These are phyloP conservation scores for Debaryomyces nepalensis DNA, from an alignment of 1,139 yeast genomes.

Conservation along the genomic window DNA sequence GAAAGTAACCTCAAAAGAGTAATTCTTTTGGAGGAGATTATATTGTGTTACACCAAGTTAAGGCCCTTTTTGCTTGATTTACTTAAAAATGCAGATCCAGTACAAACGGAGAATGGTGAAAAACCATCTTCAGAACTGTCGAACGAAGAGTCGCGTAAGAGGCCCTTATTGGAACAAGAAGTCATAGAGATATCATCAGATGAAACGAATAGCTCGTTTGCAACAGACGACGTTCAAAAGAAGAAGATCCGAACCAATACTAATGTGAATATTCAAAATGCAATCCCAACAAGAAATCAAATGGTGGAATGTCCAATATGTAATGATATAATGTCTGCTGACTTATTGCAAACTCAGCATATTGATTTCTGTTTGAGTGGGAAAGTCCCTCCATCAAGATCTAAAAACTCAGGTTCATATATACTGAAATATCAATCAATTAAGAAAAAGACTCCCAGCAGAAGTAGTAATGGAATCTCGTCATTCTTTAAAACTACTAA, in stretches of 20 bases:
- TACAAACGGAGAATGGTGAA: background rate
- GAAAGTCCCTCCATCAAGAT: constrained; percentile 15
- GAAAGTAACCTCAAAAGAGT: constrained; percentile 75
- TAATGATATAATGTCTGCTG: constrained; percentile 55
- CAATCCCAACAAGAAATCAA: constrained; percentile 24
- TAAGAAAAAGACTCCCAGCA: constrained; percentile 14
- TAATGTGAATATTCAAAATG: constrained; percentile 14
- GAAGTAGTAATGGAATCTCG: constrained; percentile 28
- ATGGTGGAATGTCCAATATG: constrained; percentile 77
- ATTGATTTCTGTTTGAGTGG: constrained; percentile 68
- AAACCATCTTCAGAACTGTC: background rate
- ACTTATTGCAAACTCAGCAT: constrained; percentile 64
- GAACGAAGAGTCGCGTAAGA: constrained; percentile 7
- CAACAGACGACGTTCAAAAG: constrained; percentile 6
- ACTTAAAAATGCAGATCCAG: constrained; percentile 18
- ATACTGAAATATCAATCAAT: constrained; percentile 10
- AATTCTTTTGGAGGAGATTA: constrained; percentile 73
- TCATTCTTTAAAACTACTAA: constrained; percentile 38
- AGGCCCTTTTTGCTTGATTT: constrained; percentile 43
- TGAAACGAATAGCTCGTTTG: constrained; percentile 9
- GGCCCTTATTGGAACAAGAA: constrained; percentile 16
- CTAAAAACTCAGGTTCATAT: constrained; percentile 5
- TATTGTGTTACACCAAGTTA: constrained; percentile 54
- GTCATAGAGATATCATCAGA: constrained; percentile 27
- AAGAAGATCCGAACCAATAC: constrained; percentile 15